Percentiles rank a stretch among this genome's conserved stretches.
Conservation (phyloP, 2,329 filamentous ascomycete species). For the Fusarium chuoi region DNA sequence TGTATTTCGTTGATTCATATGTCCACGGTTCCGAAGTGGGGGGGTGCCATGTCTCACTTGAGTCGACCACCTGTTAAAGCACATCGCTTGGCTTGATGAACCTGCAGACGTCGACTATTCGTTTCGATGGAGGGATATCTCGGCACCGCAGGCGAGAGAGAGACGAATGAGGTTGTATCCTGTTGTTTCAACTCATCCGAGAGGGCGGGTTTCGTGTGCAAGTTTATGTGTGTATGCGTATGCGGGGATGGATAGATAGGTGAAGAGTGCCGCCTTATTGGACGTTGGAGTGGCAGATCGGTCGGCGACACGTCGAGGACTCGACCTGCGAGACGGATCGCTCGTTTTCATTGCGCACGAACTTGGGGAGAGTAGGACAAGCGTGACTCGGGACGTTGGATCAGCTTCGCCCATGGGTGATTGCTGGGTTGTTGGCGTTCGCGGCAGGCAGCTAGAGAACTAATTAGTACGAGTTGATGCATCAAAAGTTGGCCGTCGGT, state of each 20-base stretch:
- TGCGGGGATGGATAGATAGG: slow-evolving; percentile 2
- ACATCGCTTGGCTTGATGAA: slow-evolving; percentile 13
- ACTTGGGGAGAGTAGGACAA: slow-evolving; percentile 44
- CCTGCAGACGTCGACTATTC: slow-evolving; percentile 18
- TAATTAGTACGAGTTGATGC: slow-evolving; percentile 34
- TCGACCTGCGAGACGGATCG: slow-evolving; percentile 16
- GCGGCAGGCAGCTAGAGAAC: slow-evolving; percentile 50
- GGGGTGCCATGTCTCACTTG: slow-evolving; percentile 32
- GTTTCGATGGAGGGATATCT: neutral
- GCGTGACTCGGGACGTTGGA: slow-evolving; percentile 48
- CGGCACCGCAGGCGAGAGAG: slow-evolving; percentile 11
- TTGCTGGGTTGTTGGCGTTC: slow-evolving; percentile 54
- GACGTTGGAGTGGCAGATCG: slow-evolving; percentile 12
- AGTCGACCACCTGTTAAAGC: slow-evolving; percentile 20
- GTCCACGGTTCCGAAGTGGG: slow-evolving; percentile 23
- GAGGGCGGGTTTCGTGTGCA: slow-evolving; percentile 22
- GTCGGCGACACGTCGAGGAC: slow-evolving; percentile 20
- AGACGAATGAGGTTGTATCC: slow-evolving; percentile 4
- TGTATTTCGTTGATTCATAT: slow-evolving; percentile 29
- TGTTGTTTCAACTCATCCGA: slow-evolving; percentile 25
- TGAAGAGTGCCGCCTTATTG: slow-evolving; percentile 21
- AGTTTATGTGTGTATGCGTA: neutral
- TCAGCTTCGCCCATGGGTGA: slow-evolving; percentile 52
- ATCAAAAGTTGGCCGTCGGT: slow-evolving; percentile 8
- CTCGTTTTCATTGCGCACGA: slow-evolving; percentile 42